phyloP scores from a whole-genome alignment of 805 yeast species.

The Citeromyces matritensis region DNA sequence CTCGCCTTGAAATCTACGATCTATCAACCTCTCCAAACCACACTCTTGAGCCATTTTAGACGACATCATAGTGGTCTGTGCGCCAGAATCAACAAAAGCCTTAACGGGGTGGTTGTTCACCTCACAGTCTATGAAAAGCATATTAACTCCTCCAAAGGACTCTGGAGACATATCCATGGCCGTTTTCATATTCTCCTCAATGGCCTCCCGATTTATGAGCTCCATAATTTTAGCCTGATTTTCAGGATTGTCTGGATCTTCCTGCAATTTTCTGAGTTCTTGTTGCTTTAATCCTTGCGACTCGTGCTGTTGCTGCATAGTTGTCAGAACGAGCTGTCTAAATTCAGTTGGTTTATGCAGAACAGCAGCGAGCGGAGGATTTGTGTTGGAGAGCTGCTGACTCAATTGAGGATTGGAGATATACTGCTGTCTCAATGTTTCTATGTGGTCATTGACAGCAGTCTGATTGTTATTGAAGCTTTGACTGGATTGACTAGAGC shows the following conservation, averaged over 20 bases:
- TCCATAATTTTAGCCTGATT: slow-evolving; percentile 54
- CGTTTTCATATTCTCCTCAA: slow-evolving; percentile 63
- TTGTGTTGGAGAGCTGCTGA: slow-evolving; percentile 15
- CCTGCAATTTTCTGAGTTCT: slow-evolving; percentile 38
- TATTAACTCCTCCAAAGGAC: slow-evolving; percentile 64
- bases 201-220: slow-evolving; percentile 50
- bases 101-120: slow-evolving; percentile 72
- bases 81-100: slow-evolving; percentile 96
- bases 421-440: slow-evolving; percentile 31
- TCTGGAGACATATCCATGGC: slow-evolving; percentile 90
- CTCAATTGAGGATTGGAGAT: slow-evolving; percentile 20
- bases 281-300: slow-evolving; percentile 3
- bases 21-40: slow-evolving; percentile 60
- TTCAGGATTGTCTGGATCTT: slow-evolving; percentile 58
- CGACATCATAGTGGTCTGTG: slow-evolving; percentile 77
- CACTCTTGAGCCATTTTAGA: slow-evolving; percentile 63
- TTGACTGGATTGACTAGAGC: slow-evolving; percentile 4
- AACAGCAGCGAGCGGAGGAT: slow-evolving; percentile 31
- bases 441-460: slow-evolving; percentile 19
- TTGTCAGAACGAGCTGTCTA: slow-evolving; percentile 18
- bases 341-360: slow-evolving; percentile 34
- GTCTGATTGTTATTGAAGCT: slow-evolving; percentile 3
- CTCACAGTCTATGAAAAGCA: slow-evolving; percentile 69
- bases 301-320: slow-evolving; percentile 16
- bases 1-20: slow-evolving; percentile 63